Percentiles rank a stretch among this genome's conserved stretches.
Evolutionary conservation across 2,329 filamentous ascomycete genomes (phyloP).

Genomic region (Thermothelomyces thermophilus): DNA sequence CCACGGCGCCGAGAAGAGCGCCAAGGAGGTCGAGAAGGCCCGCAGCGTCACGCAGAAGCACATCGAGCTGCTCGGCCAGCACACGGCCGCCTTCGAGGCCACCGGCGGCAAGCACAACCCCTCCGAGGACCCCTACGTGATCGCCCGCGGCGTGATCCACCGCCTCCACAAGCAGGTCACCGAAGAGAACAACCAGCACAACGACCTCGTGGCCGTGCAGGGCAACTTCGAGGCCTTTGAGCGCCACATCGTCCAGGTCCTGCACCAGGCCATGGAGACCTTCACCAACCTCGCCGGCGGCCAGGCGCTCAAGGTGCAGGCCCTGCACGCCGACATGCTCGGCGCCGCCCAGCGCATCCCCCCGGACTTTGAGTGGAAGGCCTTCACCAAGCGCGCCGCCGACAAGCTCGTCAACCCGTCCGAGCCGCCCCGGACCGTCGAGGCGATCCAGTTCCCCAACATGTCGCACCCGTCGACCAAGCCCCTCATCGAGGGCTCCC

Average conservation of each 20-base stretch:
- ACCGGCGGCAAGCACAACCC: constrained; percentile 64
- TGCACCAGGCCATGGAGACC: constrained; percentile 75
- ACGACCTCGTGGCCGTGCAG: constrained; percentile 88
- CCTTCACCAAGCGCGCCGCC: constrained; percentile 67
- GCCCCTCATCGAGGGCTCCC: constrained; percentile 75
- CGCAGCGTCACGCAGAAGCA: constrained; percentile 85
- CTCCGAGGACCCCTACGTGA: constrained; percentile 77
- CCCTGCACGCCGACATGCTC: constrained; percentile 79
- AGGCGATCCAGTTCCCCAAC: constrained; percentile 77
- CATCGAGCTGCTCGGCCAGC: constrained; percentile 85
- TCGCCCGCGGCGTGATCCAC: constrained; percentile 74
- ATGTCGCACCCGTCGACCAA: constrained; percentile 74
- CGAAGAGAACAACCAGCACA: constrained; percentile 92
- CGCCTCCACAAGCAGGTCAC: constrained; percentile 84
- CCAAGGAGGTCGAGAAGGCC: constrained; percentile 88
- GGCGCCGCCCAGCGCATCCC: constrained; percentile 69
- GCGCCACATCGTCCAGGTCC: constrained; percentile 70
- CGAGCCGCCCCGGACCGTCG: constrained; percentile 64
- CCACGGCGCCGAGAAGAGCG: constrained; percentile 71
- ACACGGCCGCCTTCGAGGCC: constrained; percentile 74
- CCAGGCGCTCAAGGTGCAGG: constrained; percentile 74
- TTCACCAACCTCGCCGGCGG: constrained; percentile 76
- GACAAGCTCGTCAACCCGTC: constrained; percentile 72
- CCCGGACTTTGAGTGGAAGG: constrained; percentile 84
- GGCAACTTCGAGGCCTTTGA: constrained; percentile 85